phyloP scores from a whole-genome alignment of 306 rosid genomes.

The Lotus japonicus region DNA sequence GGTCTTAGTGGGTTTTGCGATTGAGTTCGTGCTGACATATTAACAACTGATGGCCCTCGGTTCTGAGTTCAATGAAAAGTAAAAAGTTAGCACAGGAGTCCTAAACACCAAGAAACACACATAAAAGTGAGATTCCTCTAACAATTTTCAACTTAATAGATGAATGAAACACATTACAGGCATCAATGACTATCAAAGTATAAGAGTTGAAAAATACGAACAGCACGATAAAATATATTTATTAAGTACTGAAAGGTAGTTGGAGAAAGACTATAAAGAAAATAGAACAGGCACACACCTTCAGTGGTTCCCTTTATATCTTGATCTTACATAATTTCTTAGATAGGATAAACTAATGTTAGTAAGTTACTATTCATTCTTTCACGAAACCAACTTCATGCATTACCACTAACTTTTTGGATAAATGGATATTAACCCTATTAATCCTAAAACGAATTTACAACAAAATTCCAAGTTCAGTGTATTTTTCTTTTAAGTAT shows the following conservation, averaged over 20 bases:
- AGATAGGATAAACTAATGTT: background rate
- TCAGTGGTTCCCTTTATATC: background rate
- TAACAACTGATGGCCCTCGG: conserved; percentile 28
- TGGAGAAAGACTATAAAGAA: background rate
- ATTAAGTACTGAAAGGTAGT: background rate
- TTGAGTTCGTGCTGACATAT: conserved; percentile 28
- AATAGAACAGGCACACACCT: background rate
- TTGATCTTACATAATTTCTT: background rate
- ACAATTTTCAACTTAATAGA: background rate
- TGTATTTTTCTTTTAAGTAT: background rate
- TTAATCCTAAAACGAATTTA: background rate
- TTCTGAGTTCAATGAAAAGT: conserved; percentile 41
- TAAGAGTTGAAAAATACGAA: background rate
- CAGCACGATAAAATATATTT: background rate
- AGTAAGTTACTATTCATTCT: background rate
- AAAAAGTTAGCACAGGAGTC: background rate
- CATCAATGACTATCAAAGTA: background rate
- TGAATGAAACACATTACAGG: background rate
- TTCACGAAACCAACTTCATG: background rate
- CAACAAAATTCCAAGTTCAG: background rate
- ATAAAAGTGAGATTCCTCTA: conserved; percentile 1
- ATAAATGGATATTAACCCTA: background rate
- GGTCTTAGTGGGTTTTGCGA: conserved; percentile 24
- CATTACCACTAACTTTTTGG: background rate
- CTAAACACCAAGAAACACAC: background rate